These are phyloP conservation scores for Cyberlindnera galapagoensis DNA, from an alignment of 805 yeast genomes.

Conservation along the genomic window DNA sequence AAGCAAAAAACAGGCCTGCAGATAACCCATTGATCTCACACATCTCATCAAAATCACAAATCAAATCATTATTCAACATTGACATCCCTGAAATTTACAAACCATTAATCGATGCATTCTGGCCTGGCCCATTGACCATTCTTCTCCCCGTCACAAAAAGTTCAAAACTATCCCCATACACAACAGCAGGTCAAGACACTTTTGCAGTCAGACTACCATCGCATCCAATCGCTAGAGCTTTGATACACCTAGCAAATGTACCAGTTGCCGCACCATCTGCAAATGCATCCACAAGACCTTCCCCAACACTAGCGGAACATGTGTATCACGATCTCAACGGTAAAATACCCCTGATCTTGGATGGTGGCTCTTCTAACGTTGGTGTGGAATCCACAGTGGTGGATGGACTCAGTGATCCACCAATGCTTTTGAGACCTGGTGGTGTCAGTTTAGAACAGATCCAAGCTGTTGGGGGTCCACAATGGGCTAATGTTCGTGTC, in stretches of 20 bases:
- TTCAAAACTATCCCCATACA: conserved; percentile 57
- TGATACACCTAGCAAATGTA: conserved; percentile 74
- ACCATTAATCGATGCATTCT: conserved; percentile 58
- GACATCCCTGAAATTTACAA: conserved; percentile 64
- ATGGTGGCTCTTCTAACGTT: conserved; percentile 84
- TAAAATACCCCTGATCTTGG: conserved; percentile 75
- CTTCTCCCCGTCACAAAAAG: conserved; percentile 52
- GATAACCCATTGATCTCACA: conserved; percentile 95
- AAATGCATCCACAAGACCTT: conserved; percentile 90
- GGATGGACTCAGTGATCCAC: conserved; percentile 82
- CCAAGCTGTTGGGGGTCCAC: conserved; percentile 51
- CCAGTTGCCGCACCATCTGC: conserved; percentile 99
- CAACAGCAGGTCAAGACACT: conserved; percentile 84
- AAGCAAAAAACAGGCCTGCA: conserved; percentile 88
- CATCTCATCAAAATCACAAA: conserved; percentile 69
- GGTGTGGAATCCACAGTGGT: conserved; percentile 95
- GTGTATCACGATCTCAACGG: conserved; percentile 77
- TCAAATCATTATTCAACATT: conserved; percentile 48
- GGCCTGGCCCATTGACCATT: conserved; percentile 97
- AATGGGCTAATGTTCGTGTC: conserved; percentile 58
- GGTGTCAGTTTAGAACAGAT: conserved; percentile 84
- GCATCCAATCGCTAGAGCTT: conserved; percentile 84
- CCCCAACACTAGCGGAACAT: conserved; percentile 85
- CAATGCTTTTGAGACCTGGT: conserved; percentile 88
- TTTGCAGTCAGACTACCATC: conserved; percentile 89